phyloP scores from a whole-genome alignment of 441 rosid genomes.

The Corymbia citriodora region DNA sequence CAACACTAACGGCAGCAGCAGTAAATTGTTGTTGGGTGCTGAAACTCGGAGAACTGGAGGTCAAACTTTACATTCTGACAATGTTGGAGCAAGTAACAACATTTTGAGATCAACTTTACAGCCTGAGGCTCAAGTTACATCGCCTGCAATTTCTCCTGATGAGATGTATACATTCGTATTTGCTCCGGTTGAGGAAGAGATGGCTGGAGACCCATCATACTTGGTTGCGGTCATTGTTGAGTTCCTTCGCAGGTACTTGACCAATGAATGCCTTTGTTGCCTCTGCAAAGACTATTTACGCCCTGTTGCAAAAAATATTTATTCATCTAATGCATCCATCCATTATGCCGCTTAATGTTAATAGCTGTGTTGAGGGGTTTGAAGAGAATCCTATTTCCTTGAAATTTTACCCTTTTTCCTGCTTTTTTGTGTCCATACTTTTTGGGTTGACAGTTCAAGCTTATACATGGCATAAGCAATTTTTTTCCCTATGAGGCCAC shows the following conservation, averaged over 20 bases:
- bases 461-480: neutral
- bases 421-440: neutral
- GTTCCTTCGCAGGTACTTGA: constrained; percentile 76
- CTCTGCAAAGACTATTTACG: neutral
- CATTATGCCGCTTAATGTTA: neutral
- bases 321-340: neutral
- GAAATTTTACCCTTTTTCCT: neutral
- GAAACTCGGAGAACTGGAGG: constrained; percentile 26
- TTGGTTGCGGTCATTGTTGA: constrained; percentile 75
- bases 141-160: constrained; percentile 87
- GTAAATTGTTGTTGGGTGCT: constrained; percentile 26
- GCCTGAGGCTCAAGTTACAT: constrained; percentile 66
- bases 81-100: constrained; percentile 33
- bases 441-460: neutral
- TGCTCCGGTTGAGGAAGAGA: constrained; percentile 81
- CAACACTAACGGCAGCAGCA: constrained; percentile 19
- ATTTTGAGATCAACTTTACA: constrained; percentile 38
- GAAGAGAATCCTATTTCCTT: neutral
- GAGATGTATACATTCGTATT: constrained; percentile 87
- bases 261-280: neutral
- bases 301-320: neutral
- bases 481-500: neutral
- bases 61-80: constrained; percentile 24
- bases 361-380: neutral
- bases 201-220: constrained; percentile 85